Conservation (phyloP, 73 alveolate species). For the Stentor coeruleus region DNA sequence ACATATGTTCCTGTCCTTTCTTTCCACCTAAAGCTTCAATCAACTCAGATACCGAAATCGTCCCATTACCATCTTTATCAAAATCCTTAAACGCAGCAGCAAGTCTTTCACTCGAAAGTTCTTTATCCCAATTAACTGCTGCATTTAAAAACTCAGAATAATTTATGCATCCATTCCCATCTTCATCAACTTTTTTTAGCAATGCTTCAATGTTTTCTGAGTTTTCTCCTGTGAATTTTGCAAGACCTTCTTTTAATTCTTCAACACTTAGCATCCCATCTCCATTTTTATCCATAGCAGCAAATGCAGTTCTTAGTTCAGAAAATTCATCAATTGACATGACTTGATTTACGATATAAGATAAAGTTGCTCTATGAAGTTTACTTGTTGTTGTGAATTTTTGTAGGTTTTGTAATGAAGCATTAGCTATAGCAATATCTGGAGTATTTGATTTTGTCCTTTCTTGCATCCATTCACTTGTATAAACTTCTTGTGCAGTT, state of each 20-base stretch:
- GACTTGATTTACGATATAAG: no score
- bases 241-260: constrained; percentile 59
- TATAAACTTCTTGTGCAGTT: constrained; percentile 28
- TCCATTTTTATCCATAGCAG: constrained; percentile 52
- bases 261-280: constrained; percentile 66
- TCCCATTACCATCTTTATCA: constrained; percentile 76
- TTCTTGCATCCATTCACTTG: constrained; percentile 46
- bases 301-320: constrained; percentile 47
- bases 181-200: constrained; percentile 51
- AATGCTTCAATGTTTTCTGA: constrained; percentile 39
- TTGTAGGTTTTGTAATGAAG: no score
- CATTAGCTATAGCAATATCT: no score
- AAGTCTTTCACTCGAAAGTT: constrained; percentile 42
- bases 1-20: not conserved
- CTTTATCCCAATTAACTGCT: constrained; percentile 45
- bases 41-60: constrained; percentile 56
- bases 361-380: no score
- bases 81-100: constrained; percentile 55
- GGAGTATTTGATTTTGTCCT: no score
- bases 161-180: constrained; percentile 47
- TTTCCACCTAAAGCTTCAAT: constrained; percentile 50
- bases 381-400: no score
- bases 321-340: no score
- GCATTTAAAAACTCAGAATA: constrained; percentile 75
- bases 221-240: constrained; percentile 30